These are phyloP conservation scores for Paulownia fortunei DNA, from an alignment of 257 asterid species.

Conservation along the genomic window DNA sequence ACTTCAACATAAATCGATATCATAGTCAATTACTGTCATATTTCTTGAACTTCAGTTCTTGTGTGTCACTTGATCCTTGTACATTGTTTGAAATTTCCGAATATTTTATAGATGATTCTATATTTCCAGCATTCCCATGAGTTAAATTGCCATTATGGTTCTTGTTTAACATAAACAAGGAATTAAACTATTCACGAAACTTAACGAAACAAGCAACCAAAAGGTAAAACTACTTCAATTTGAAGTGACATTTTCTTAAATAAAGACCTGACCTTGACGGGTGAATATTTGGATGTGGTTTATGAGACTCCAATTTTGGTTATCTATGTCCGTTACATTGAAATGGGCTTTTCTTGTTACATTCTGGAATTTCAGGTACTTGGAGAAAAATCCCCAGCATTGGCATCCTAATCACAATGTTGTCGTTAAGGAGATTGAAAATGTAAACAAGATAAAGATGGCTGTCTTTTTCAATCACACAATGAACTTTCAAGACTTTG, in stretches of 20 bases:
- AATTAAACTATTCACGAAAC: background rate
- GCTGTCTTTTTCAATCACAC: slow-evolving; percentile 78
- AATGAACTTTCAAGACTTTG: slow-evolving; percentile 84
- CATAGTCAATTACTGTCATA: background rate
- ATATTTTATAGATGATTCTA: too few species aligned
- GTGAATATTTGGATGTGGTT: background rate
- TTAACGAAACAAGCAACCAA: background rate
- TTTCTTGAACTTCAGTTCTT: background rate
- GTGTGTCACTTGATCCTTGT: too few species aligned
- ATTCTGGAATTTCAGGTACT: slow-evolving; percentile 55
- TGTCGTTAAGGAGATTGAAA: slow-evolving; percentile 89
- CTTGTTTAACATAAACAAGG: background rate
- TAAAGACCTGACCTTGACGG: background rate
- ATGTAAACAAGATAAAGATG: slow-evolving; percentile 91
- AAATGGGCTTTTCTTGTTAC: background rate
- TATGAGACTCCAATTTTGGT: background rate
- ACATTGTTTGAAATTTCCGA: too few species aligned
- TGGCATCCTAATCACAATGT: slow-evolving; percentile 93
- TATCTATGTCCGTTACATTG: background rate
- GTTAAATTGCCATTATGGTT: background rate
- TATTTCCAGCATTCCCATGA: background rate
- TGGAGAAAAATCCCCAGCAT: slow-evolving; percentile 67
- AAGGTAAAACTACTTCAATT: background rate
- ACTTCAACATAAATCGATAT: too few species aligned
- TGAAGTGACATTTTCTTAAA: background rate